phyloP scores from a whole-genome alignment of 257 asterid species.

The Anisodus tanguticus region DNA sequence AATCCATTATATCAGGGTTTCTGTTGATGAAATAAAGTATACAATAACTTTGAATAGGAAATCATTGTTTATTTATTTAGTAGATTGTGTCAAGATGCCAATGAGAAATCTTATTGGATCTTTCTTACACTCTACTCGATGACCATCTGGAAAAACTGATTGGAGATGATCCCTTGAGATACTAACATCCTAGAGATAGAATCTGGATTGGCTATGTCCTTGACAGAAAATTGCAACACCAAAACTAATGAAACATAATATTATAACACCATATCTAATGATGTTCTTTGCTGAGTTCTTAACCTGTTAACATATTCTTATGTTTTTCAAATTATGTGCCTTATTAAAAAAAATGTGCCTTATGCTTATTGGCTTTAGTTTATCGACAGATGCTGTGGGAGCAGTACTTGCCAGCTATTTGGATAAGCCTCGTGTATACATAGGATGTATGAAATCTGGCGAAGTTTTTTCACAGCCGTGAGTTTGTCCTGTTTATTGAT shows the following conservation, averaged over 20 bases:
- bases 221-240: neutral
- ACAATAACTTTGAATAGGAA: neutral
- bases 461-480: conserved; percentile 86
- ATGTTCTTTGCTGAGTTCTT: conserved; percentile 7
- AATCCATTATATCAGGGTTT: neutral
- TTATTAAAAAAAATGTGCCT: neutral
- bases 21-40: neutral
- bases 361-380: conserved; percentile 31
- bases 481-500: conserved; percentile 38
- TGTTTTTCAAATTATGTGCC: neutral
- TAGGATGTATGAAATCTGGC: conserved; percentile 97
- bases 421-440: conserved; percentile 74
- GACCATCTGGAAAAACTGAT: neutral
- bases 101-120: neutral
- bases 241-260: neutral
- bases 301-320: neutral
- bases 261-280: neutral
- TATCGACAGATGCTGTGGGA: conserved; percentile 73
- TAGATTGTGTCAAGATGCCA: conserved; percentile 10
- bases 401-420: conserved; percentile 70
- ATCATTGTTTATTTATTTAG: neutral
- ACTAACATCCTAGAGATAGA: neutral
- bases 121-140: neutral
- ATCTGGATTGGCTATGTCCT: neutral
- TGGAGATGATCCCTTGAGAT: conserved; percentile 5